Base-by-base conservation (phyloP, 192 early-diverging fungal species). In the Umbelopsis isabellina region DNA sequence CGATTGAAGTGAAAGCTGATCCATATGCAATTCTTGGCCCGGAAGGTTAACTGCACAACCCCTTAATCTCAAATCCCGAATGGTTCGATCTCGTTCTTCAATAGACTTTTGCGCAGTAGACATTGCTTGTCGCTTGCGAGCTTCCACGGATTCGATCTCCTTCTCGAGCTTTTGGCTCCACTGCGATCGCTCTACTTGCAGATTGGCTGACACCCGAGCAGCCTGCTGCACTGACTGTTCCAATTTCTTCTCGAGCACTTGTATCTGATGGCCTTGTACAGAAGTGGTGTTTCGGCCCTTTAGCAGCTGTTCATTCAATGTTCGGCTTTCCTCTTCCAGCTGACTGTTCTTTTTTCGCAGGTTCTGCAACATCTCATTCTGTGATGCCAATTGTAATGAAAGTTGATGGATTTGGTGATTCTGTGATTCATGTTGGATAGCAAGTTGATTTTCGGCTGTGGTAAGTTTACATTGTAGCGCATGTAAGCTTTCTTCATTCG, bases 201-300 rank as follows among this genome's bases (percentile, higher is more conserved):
- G 18, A 25, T 61, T 61, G 15, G 55, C 55, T 2, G 55, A 11
- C 27, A 61, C 33, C 5, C 55, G 27, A 4, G 55, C 55, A 61
- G 55, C 55, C 55, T 61, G 55, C 55, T 61, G 55, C 55, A 61
- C 55, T 3, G 55, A 61, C 30, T 61, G 55, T 30, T 61, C 55
- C 30, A 61, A 61, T n/a, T 61, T 61, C 4, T 30, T 25, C 16
- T 61, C 55, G 15, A 61, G 25, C 13, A 61, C 55, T 35, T 61
- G 55, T 12, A 61, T 30, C 30, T 61, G 27, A 13, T 35, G 30
- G 5, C 37, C 30, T 18, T 61, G 55, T 8, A 8, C 5, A 0
- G 55, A 27, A 33, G 55, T 30, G 6, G 33, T 35, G 33, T 61
- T 61, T 35, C 30, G 25, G 0, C 27, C 55, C 25, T 35, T 22